Percentiles rank a stretch among this genome's conserved stretches.
Conservation (phyloP, 345 rosid genomes). For the Gossypium bickii region DNA sequence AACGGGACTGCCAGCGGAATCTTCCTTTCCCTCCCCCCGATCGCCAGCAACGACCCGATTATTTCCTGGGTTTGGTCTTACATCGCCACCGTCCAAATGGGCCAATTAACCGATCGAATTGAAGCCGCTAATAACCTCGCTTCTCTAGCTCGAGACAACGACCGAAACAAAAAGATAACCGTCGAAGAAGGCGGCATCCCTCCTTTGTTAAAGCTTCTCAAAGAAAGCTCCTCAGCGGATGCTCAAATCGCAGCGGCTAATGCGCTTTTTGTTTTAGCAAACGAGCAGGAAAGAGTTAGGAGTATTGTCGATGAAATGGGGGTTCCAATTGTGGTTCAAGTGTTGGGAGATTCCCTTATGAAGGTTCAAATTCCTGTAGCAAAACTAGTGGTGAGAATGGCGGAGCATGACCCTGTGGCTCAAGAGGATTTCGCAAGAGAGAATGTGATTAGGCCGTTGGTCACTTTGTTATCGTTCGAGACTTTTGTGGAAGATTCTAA, state of each 20-base stretch:
- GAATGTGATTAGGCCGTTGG: conserved; percentile 76
- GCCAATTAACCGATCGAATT: conserved; percentile 45
- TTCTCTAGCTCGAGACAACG: conserved; percentile 64
- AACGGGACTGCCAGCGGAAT: conserved; percentile 50
- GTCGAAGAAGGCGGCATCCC: conserved; percentile 84
- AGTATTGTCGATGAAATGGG: conserved; percentile 49
- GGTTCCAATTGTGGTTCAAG: conserved; percentile 58
- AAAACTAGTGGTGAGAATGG: conserved; percentile 72
- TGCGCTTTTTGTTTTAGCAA: conserved; percentile 42
- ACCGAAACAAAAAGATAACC: conserved; percentile 78
- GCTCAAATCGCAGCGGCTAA: conserved; percentile 67
- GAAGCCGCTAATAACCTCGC: conserved; percentile 77
- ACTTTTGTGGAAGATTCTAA: conserved; percentile 50
- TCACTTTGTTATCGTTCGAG: conserved; percentile 64
- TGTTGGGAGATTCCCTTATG: conserved; percentile 62
- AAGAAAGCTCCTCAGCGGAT: conserved; percentile 52
- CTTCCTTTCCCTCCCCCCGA: conserved; percentile 68
- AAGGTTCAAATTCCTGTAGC: conserved; percentile 64
- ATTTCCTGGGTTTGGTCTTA: conserved; percentile 89
- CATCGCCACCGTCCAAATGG: conserved; percentile 55
- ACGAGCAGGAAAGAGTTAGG: conserved; percentile 61
- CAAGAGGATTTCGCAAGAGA: conserved; percentile 85
- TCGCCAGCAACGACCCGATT: conserved; percentile 85
- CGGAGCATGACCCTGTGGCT: conserved; percentile 50
- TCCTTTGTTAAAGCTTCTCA: conserved; percentile 60